Base-by-base conservation (phyloP, 164 flowering plant genomes). In the Paratinospora sagittata region DNA sequence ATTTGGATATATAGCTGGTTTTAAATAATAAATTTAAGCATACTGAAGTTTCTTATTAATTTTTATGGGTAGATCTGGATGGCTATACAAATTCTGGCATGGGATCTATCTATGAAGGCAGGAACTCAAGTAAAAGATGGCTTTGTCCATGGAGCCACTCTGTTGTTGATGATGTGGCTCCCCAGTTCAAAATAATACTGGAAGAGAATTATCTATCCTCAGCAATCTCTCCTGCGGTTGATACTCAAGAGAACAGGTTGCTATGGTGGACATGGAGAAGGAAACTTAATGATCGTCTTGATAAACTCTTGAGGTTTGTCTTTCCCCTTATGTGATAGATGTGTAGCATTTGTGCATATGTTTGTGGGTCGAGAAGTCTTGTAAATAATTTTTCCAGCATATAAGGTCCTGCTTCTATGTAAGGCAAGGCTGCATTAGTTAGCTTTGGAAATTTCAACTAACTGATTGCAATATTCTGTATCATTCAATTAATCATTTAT, bases 131-230 rank as follows among this genome's bases (percentile, higher is more conserved):
- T 57, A 82, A 80, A 72, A 77, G 67, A 34, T 92, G 99, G 99
- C 77, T 27, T 23, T 95, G 97, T 68, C 97, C 99, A n/a, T 95
- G 99, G 97, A 88, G 86, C 45, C 78, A 76, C 79, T 73, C 87
- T 58, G 74, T 87, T 27, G 81, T 91, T 27, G 99, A 96, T 82
- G 83, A 84, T 69, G 79, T 91, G 39, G 90, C 84, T 75, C 98
- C 99, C 66, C 75, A 72, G 16, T 96, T 88, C 70, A 89, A 77
- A 79, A 19, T n/a, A 71, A 86, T 96, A 67, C 63, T 96, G 72
- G 83, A 86, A 78, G 89, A 86, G 67, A 96, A 86, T 76, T 88
- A 82, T 73, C 34, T 82, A n/a, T 86, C 97, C 60, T 82, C 89
- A 13, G 83, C 89, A 9, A 57, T 41, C 17, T 72, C 73, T 72